Conservation (phyloP, 1,284 basidiomycete species). For the Malassezia slooffiae region DNA sequence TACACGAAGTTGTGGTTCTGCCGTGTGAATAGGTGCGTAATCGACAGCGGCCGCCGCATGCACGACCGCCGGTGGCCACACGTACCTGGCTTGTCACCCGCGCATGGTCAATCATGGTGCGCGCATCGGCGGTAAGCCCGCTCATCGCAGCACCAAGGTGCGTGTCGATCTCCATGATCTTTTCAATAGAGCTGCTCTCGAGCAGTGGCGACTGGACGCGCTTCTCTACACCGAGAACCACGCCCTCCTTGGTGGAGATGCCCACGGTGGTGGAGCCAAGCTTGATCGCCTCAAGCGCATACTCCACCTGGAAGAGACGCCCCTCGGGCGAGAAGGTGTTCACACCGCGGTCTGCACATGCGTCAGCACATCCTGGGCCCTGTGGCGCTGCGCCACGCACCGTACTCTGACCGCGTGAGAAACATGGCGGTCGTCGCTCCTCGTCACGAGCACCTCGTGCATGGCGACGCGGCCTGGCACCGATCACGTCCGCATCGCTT, state of each 20-base stretch:
- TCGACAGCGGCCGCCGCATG: not conserved
- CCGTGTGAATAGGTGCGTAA: not conserved
- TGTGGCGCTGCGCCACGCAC: constrained; percentile 50
- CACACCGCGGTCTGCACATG: constrained; percentile 91
- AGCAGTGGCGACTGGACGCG: constrained; percentile 93
- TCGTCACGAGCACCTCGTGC: not conserved
- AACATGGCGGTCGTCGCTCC: constrained; percentile 53
- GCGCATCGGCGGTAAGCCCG: constrained; percentile 89
- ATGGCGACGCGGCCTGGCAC: not conserved
- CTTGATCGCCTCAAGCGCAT: constrained; percentile 62
- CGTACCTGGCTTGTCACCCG: constrained; percentile 63
- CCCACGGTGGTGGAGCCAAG: constrained; percentile 93
- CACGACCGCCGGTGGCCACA: too few species aligned
- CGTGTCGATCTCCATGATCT: constrained; percentile 98
- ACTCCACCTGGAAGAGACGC: constrained; percentile 88
- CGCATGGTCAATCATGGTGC: constrained; percentile 99
- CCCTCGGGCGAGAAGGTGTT: constrained; percentile 99
- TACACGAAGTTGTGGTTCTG: constrained; percentile 96
- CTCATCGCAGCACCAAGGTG: constrained; percentile 98
- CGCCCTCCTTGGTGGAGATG: constrained; percentile 59
- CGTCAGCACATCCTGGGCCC: not conserved
- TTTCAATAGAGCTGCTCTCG: constrained; percentile 91
- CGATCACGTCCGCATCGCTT: constrained; percentile 7
- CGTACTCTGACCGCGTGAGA: constrained; percentile 84
- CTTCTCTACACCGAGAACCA: constrained; percentile 93